Base-by-base conservation (phyloP, 2,329 filamentous ascomycete genomes). In the Fusarium kyushuense region DNA sequence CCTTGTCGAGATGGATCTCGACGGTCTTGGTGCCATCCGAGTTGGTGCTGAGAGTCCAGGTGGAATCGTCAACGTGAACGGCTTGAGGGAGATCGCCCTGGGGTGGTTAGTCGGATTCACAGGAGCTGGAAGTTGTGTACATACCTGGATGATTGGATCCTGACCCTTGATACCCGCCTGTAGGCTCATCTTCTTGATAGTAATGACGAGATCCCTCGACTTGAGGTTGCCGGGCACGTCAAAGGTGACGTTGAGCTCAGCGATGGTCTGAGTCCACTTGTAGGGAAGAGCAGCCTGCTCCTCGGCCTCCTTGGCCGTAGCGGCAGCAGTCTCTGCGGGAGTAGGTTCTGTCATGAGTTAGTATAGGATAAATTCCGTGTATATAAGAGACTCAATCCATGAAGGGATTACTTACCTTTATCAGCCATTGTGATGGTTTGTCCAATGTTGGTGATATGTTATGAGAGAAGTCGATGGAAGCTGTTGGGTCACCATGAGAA, bases 221-320 rank as follows among this genome's bases (percentile, higher is more conserved):
- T 96, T 96, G 72, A 95, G 83, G 79, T 94, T 97, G 25, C 86
- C 91, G 0, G 95, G 91, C 1, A 99, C 89, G 29, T 87, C 83
- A 61, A 96, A 86, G 51, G 86, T 90, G 74, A 98, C 82, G 76
- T 97, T 93, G 63, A 97, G 83, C 76, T 98, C 96, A 72, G 86
- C 86, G 78, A 99, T 97, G 25, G 92, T 94, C 82, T 99, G 96
- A 13, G 87, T 92, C 96, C 96, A 99, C 83, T 96, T 96, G 89
- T 99, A 99, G 1, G 96, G 96, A 41, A 99, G 89, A 25, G 90
- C 88, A 41, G 90, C 91, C 84, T 99, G 96, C 82, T 99, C 96
- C 74, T 90, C 91, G 58, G 87, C 84, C 82, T 99, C 94, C 78
- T 90, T 90, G 65, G 89, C 90, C 69, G 83, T 84, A 59, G 86